These are phyloP conservation scores for Sesbania bispinosa DNA, from an alignment of 306 rosid genomes.

Conservation along the genomic window DNA sequence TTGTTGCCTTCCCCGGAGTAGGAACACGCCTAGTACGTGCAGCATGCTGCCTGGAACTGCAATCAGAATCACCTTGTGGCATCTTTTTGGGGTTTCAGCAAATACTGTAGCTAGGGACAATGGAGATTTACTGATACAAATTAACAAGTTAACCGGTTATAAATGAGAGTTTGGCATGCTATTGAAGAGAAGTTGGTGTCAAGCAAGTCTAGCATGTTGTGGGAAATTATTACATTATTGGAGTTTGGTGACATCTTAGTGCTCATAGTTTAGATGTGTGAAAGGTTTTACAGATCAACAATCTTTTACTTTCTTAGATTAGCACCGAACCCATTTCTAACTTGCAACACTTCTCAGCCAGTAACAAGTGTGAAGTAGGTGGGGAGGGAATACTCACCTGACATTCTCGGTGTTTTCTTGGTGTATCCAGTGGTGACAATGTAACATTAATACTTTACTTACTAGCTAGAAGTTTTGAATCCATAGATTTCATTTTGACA, in stretches of 20 bases:
- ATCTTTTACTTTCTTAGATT: slow-evolving; percentile 37
- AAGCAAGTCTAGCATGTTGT: slow-evolving; percentile 50
- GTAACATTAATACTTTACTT: no score
- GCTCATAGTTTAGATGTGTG: slow-evolving; percentile 47
- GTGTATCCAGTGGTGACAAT: no score
- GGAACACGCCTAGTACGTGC: slow-evolving; percentile 45
- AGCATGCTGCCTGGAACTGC: slow-evolving; percentile 7
- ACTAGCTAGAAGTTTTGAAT: no score
- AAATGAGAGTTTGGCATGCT: slow-evolving; percentile 33
- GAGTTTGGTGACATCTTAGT: slow-evolving; percentile 36
- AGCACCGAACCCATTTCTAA: slow-evolving; percentile 31
- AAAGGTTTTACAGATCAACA: slow-evolving; percentile 25
- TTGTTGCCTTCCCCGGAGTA: slow-evolving; percentile 67
- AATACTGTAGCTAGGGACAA: not conserved
- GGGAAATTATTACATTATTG: slow-evolving; percentile 30
- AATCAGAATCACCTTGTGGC: slow-evolving; percentile 46
- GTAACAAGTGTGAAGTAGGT: not conserved
- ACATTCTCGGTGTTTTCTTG: no score
- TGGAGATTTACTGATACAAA: slow-evolving; percentile 27
- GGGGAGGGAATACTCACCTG: no score
- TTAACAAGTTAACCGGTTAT: slow-evolving; percentile 20
- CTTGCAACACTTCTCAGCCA: slow-evolving; percentile 3
- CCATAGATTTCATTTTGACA: no score
- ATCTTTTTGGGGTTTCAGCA: slow-evolving; percentile 31
- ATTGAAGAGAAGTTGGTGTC: slow-evolving; percentile 65